Percentiles rank a stretch among this genome's conserved stretches.
Evolutionary conservation across 495 filamentous ascomycete species (phyloP).

Genomic region (Glarea lozoyensis): DNA sequence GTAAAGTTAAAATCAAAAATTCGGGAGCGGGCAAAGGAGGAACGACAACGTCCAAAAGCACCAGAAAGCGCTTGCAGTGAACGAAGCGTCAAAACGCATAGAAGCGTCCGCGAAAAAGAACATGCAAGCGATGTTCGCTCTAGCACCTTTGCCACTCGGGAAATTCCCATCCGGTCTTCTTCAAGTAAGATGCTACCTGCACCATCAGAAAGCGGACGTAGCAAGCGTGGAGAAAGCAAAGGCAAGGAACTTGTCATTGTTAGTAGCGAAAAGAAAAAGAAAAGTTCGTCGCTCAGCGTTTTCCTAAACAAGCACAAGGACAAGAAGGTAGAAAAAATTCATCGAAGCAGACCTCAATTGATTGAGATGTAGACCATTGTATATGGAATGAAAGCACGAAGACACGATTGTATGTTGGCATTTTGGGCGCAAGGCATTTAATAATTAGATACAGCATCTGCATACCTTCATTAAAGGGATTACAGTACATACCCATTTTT

Average conservation of each 20-base stretch:
- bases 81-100: constrained; percentile 23
- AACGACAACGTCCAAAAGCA: constrained; percentile 12
- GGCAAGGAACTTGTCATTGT: constrained; percentile 22
- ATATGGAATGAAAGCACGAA: too few relatives aligned
- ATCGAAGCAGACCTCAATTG: constrained; percentile 11
- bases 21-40: constrained; percentile 25
- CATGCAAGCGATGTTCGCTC: too few relatives aligned
- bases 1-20: constrained; percentile 40
- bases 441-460: background rate
- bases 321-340: constrained; percentile 28
- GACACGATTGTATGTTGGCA: too few relatives aligned
- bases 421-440: too few relatives aligned
- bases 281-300: constrained; percentile 34
- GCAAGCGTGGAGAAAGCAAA: constrained; percentile 18
- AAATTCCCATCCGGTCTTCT: background rate
- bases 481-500: background rate
- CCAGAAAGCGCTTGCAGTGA: constrained; percentile 24
- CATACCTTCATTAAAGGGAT: background rate
- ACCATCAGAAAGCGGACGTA: constrained; percentile 14
- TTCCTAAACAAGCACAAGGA: constrained; percentile 43
- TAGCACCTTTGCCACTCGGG: constrained; percentile 10
- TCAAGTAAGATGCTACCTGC: constrained; percentile 5
- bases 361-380: constrained; percentile 18
- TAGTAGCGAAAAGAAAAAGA: constrained; percentile 33
- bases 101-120: constrained; percentile 22